These are phyloP conservation scores for Penicillium turbatum DNA, from an alignment of 495 filamentous ascomycete genomes.

Conservation along the genomic window DNA sequence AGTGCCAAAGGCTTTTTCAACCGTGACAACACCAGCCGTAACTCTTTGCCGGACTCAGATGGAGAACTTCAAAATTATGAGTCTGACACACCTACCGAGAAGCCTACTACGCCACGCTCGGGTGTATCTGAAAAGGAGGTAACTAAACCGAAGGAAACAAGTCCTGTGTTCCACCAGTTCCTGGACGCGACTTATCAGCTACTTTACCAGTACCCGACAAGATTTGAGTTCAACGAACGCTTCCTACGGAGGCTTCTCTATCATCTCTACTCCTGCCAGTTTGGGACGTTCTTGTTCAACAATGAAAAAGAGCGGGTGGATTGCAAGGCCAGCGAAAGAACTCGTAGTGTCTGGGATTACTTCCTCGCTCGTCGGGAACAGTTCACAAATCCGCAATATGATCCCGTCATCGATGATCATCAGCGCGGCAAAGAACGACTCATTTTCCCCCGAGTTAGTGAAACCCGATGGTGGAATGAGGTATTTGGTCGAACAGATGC, in stretches of 20 bases:
- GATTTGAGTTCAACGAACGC: slow-evolving; percentile 96
- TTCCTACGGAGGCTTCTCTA: slow-evolving; percentile 89
- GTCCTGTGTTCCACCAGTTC: slow-evolving; percentile 98
- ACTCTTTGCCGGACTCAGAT: slow-evolving; percentile 58
- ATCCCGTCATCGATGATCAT: slow-evolving; percentile 69
- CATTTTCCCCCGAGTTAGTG: slow-evolving; percentile 65
- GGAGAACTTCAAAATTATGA: slow-evolving; percentile 58
- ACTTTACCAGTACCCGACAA: slow-evolving; percentile 76
- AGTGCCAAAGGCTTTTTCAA: slow-evolving; percentile 90
- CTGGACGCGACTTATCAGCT: slow-evolving; percentile 93
- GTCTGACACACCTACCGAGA: slow-evolving; percentile 39
- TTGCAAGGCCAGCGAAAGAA: slow-evolving; percentile 62
- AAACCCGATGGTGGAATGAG: slow-evolving; percentile 89
- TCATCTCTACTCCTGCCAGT: slow-evolving; percentile 94
- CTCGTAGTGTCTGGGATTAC: slow-evolving; percentile 93
- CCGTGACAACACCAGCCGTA: slow-evolving; percentile 63
- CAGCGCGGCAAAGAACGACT: slow-evolving; percentile 75
- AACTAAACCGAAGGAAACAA: slow-evolving; percentile 78
- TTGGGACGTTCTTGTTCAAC: slow-evolving; percentile 94
- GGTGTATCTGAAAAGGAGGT: slow-evolving; percentile 46
- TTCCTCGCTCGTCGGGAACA: slow-evolving; percentile 74
- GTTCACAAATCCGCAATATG: slow-evolving; percentile 79
- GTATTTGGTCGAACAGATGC: slow-evolving; percentile 76
- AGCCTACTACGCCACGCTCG: slow-evolving; percentile 38
- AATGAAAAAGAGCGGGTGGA: slow-evolving; percentile 85